Base-by-base conservation (phyloP, 768 basidiomycete genomes). In the Tricholoma bakamatsutake region DNA sequence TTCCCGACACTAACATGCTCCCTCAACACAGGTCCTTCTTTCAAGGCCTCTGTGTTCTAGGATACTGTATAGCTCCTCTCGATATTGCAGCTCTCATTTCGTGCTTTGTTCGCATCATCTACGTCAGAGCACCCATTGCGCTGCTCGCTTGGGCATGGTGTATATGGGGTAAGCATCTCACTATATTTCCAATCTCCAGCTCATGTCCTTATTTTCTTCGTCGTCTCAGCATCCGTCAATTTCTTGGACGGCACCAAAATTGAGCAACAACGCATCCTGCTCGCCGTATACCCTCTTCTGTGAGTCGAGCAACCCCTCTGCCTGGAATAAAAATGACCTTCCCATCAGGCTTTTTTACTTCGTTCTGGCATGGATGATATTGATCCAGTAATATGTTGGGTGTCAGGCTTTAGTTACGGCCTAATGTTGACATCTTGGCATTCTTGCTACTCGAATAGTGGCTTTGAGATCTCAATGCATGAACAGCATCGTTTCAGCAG, bases 271-370 rank as follows among this genome's bases (percentile, higher is more conserved):
- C 83, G 93, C 28, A 90, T 93, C 56, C 69, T 97, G 52, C 83
- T 98, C 33, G 95, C 95, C 18, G 94, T 98, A 65, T 98, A 97
- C 73, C 96, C 96, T n/a, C 77, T 97, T 39, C 74, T 94, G 91
- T 92, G 60, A 73, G 90, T 76, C 18, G 17, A 42, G n/a, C 6
- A 30, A 27, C 18, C 34, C 30, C 37, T 40, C 17, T 35, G 45
- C 45, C n/a, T 37, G 28, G 18, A 43, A 5, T 52, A 59, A 6
- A 24, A 43, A 42, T 49, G 48, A 49, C 34, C 15, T 17, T 21
- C 35, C 12, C 40, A 43, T 1, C 61, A 92, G 91, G 43, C 75
- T 97, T 31, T 96, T 97, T 70, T 97, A 95, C 67, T 95, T 95
- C 71, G 85, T 96, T 61, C 74, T 97, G 39, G 91, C 93, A 3